phyloP scores from a whole-genome alignment of 176 grass and related monocot species.

The Thalia dealbata region DNA sequence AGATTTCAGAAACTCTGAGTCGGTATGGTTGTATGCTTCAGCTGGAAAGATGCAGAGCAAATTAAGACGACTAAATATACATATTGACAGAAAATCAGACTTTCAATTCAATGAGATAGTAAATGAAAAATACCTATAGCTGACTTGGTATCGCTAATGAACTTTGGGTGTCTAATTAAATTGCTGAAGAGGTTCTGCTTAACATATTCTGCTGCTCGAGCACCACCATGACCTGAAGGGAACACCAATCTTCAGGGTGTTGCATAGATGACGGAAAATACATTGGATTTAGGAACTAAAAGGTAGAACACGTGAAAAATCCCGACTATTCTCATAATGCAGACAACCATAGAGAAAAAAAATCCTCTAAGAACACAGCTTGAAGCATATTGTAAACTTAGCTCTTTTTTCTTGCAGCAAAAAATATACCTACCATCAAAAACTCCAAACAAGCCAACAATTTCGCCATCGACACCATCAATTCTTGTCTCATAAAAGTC shows the following conservation, averaged over 20 bases:
- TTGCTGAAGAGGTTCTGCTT: constrained; percentile 78
- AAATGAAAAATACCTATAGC: constrained; percentile 48
- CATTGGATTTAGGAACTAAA: neutral
- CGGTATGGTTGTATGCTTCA: constrained; percentile 74
- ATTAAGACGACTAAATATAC: constrained; percentile 2
- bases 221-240: constrained; percentile 61
- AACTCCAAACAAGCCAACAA: constrained; percentile 71
- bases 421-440: constrained; percentile 49
- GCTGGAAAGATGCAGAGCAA: constrained; percentile 24
- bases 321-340: neutral
- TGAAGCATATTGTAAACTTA: neutral
- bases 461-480: constrained; percentile 72
- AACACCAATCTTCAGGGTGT: neutral
- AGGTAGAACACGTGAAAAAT: neutral
- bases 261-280: neutral
- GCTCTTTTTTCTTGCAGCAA: neutral
- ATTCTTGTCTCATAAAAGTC: constrained; percentile 78
- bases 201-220: constrained; percentile 74
- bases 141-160: constrained; percentile 70
- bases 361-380: neutral
- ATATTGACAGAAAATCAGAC: neutral
- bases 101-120: neutral
- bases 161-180: constrained; percentile 65
- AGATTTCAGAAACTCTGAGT: constrained; percentile 66
- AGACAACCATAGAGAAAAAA: neutral